A percentile compares a stretch with the other conserved stretches of the same genome.
phyloP scores from a whole-genome alignment of 1,284 basidiomycete species.

The Cutaneotrichosporon dermatis region DNA sequence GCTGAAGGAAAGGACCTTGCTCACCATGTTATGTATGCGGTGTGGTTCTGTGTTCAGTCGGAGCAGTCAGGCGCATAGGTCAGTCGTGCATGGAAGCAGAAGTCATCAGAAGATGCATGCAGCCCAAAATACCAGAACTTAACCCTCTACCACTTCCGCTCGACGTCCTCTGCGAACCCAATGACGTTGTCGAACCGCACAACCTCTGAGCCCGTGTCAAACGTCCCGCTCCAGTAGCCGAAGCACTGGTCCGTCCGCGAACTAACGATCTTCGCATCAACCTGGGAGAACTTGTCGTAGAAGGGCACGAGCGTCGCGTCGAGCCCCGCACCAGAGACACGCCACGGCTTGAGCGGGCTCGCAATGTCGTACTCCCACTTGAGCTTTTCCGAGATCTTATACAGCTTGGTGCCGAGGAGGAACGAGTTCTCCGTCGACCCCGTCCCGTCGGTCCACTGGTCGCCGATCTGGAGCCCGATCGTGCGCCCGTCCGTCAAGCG shows the following conservation, averaged over 20 bases:
- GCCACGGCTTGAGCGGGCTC: slow-evolving; percentile 12
- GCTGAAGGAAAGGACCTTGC: too few relatives aligned
- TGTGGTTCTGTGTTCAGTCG: too few relatives aligned
- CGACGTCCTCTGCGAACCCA: slow-evolving; percentile 17
- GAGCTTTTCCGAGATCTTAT: slow-evolving; percentile 14
- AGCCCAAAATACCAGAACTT: too few relatives aligned
- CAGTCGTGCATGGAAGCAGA: too few relatives aligned
- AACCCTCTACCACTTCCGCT: slow-evolving; percentile 4
- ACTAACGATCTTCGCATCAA: background rate
- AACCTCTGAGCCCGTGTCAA: slow-evolving; percentile 11
- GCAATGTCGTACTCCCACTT: slow-evolving; percentile 12
- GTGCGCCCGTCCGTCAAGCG: slow-evolving; percentile 2
- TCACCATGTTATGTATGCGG: too few relatives aligned
- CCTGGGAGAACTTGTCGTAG: slow-evolving; percentile 10
- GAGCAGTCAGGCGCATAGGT: too few relatives aligned
- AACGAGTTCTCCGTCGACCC: slow-evolving; percentile 16
- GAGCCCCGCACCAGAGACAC: slow-evolving; percentile 11
- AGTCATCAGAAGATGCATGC: too few relatives aligned
- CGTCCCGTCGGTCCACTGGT: slow-evolving; percentile 17
- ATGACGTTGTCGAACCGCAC: slow-evolving; percentile 10
- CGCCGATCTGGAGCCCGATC: slow-evolving; percentile 16
- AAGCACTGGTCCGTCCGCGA: slow-evolving; percentile 15
- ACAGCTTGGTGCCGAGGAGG: slow-evolving; percentile 5
- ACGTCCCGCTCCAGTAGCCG: slow-evolving; percentile 13
- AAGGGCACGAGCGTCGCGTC: slow-evolving; percentile 9